Evolutionary conservation across 331 rosid genomes (phyloP), one percentile per base, ranked within the genome.

Genomic region (Pyrus hybrid): DNA sequence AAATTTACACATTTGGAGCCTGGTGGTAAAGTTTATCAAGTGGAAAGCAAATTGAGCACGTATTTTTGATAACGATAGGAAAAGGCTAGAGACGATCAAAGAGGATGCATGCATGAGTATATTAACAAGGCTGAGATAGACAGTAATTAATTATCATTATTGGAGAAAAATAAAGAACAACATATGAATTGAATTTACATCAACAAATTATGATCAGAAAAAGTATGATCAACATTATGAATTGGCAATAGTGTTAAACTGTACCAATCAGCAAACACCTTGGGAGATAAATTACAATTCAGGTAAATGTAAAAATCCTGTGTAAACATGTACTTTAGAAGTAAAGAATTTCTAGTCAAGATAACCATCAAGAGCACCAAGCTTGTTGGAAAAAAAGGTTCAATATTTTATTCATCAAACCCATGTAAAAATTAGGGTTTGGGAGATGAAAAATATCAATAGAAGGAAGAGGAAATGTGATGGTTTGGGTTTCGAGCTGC

Each of bases 401-500:
- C n/a, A 12, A 16, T 17, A 17, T 16, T 13, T 51, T 51, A 49
- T 51, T 51, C 57, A 17, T 51, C 57, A 81, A 62, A 53, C 2
- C 9, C 67, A 76, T 77, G 78, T 47, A 22, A 67, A 23, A 30
- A 67, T 18, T n/a, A 28, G 67, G 35, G 67, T 7, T 63, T 28
- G 41, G 37, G 41, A 63, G 13, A 29, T 72, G 4, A 87, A 64
- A 71, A 23, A 51, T 58, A 49, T 68, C 0, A 82, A 65, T 41
- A 83, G 32, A 61, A 57, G 64, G 76, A 74, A 76, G 68, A 45
- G 25, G 69, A 5, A 51, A 25, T 3, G 75, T 67, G 63, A 8
- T 3, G 79, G 74, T 74, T 63, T 47, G 51, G 77, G 68, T 47
- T 8, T 73, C 65, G 76, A 74, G 82, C 58, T 54, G 51, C 71